These are phyloP conservation scores for Cyclotella distinguenda DNA, from an alignment of 108 stramenopile species.

Conservation along the genomic window DNA sequence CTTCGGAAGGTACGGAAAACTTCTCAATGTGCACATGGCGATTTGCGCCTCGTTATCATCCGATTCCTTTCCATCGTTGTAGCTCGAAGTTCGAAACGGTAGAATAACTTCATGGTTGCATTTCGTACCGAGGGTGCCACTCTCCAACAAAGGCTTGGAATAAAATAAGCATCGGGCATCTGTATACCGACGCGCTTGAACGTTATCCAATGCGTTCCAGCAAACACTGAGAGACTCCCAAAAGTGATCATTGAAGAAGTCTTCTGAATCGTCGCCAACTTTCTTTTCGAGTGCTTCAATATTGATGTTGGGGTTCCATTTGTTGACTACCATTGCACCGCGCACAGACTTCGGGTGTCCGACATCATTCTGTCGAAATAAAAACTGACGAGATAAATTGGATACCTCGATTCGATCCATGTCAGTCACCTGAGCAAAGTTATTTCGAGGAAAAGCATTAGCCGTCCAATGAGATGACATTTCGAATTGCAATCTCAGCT, in stretches of 20 bases:
- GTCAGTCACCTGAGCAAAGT: slow-evolving; percentile 65
- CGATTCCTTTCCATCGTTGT: slow-evolving; percentile 83
- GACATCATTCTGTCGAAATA: slow-evolving; percentile 86
- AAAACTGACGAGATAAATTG: slow-evolving; percentile 84
- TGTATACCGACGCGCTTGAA: slow-evolving; percentile 79
- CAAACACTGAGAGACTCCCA: slow-evolving; percentile 80
- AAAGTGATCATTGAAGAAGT: slow-evolving; percentile 78
- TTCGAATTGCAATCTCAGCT: background rate
- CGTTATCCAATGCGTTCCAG: slow-evolving; percentile 89
- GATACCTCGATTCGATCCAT: slow-evolving; percentile 86
- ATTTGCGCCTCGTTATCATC: slow-evolving; percentile 72
- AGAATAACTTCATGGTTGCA: slow-evolving; percentile 73
- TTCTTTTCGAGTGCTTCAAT: slow-evolving; percentile 70
- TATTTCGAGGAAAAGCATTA: background rate
- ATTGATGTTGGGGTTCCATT: slow-evolving; percentile 75
- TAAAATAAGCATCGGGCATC: slow-evolving; percentile 81
- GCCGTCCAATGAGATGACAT: background rate
- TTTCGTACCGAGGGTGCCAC: slow-evolving; percentile 82
- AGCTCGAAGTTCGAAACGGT: slow-evolving; percentile 76
- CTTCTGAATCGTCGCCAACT: slow-evolving; percentile 74
- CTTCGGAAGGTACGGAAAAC: slow-evolving; percentile 82
- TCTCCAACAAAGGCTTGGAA: slow-evolving; percentile 82
- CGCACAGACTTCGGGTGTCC: slow-evolving; percentile 78
- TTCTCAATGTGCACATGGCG: slow-evolving; percentile 88
- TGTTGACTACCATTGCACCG: slow-evolving; percentile 67